A percentile compares a stretch with the other conserved stretches of the same genome.
These are phyloP conservation scores for Lenzites betulinus DNA, from an alignment of 768 basidiomycete species.

Conservation along the genomic window DNA sequence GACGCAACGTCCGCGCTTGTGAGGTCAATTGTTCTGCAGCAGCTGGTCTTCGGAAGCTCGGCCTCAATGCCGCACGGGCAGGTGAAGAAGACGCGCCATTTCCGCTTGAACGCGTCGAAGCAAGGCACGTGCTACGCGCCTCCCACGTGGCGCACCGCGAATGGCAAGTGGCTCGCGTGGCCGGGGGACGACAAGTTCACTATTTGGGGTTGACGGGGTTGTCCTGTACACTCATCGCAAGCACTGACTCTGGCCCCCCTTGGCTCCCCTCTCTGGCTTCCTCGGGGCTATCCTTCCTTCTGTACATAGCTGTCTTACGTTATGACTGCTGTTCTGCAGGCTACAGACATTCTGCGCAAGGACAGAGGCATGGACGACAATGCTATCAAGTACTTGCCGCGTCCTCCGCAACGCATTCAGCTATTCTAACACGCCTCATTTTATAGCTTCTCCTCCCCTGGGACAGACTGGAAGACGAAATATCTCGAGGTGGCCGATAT, in stretches of 20 bases:
- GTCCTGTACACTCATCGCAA: constrained; percentile 19
- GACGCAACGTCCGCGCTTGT: too few species aligned
- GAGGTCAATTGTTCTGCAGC: too few species aligned
- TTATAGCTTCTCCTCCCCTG: constrained; percentile 56
- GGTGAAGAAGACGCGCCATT: not conserved
- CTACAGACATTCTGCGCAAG: constrained; percentile 59
- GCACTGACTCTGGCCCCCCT: constrained; percentile 10
- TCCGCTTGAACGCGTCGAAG: not conserved
- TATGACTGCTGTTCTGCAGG: constrained; percentile 58
- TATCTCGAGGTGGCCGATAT: constrained; percentile 84
- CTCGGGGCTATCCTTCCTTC: constrained; percentile 15
- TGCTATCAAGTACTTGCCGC: constrained; percentile 51
- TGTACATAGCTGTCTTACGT: constrained; percentile 20
- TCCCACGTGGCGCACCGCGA: constrained; percentile 15
- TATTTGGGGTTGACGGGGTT: constrained; percentile 22
- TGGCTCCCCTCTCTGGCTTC: constrained; percentile 15
- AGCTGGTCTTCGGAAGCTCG: too few species aligned
- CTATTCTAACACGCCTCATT: constrained; percentile 16
- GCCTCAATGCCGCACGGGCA: too few species aligned
- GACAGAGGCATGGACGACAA: constrained; percentile 68
- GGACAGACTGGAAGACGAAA: constrained; percentile 75
- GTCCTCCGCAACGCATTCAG: constrained; percentile 15
- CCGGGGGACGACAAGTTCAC: constrained; percentile 25
- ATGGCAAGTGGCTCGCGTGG: constrained; percentile 28
- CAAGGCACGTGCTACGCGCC: constrained; percentile 12